phyloP scores from a whole-genome alignment of 139 green algal genomes.

The Medakamo hakoo region DNA sequence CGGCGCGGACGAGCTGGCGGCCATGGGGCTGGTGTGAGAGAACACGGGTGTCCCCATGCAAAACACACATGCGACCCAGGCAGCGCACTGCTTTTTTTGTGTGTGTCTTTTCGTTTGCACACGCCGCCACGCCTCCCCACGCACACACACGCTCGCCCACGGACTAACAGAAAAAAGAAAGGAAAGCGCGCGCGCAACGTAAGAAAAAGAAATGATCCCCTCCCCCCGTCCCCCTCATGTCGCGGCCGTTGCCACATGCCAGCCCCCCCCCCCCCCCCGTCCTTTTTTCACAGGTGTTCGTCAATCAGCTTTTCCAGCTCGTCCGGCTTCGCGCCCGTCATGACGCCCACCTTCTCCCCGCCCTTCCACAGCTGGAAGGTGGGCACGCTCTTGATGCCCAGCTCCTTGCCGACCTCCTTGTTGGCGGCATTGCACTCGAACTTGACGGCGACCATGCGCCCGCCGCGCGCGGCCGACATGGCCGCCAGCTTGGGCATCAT shows the following conservation, averaged over 20 bases:
- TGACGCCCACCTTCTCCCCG: conserved; percentile 22
- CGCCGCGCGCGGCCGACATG: conserved; percentile 22
- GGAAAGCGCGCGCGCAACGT: not conserved
- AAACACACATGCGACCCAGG: too few species aligned
- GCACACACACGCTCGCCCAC: not conserved
- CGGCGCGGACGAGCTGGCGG: not conserved
- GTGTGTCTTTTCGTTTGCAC: not conserved
- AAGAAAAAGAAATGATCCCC: not conserved
- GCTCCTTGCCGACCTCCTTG: conserved; percentile 40
- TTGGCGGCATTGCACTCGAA: conserved; percentile 68
- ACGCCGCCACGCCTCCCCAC: not conserved
- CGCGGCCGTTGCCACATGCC: too few species aligned
- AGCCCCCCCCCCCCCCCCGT: too few species aligned
- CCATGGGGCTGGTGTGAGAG: not conserved
- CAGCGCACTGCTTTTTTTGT: not conserved
- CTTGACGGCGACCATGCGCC: conserved; percentile 35
- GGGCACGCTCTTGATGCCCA: conserved; percentile 27
- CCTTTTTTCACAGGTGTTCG: conserved; percentile 17
- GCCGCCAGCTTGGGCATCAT: conserved; percentile 56
- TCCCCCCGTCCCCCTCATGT: not conserved
- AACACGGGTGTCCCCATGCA: not conserved
- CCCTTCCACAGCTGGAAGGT: conserved; percentile 44
- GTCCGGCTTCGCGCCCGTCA: conserved; percentile 61
- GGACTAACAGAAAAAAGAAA: too few species aligned
- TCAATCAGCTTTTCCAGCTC: conserved; percentile 50